Percentiles rank a stretch among this genome's conserved stretches.
Evolutionary conservation across 805 yeast species (phyloP).

Genomic region (Metschnikowia picachoensis): DNA sequence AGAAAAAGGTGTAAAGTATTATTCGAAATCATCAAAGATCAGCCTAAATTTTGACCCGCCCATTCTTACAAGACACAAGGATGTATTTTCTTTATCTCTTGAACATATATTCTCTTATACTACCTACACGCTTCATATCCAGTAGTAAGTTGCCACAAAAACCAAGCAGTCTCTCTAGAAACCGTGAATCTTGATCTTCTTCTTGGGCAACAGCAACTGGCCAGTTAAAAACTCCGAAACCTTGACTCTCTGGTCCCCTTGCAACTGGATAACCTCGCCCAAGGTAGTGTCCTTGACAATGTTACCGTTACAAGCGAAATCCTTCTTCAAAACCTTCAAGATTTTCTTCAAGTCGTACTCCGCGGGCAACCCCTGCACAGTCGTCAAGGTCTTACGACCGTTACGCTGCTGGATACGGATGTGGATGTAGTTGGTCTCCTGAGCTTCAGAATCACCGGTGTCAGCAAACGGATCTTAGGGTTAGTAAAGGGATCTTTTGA

Average conservation of each 20-base stretch:
- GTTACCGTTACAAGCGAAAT: slow-evolving; percentile 98
- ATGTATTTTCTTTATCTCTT: no score
- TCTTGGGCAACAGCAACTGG: slow-evolving; percentile 87
- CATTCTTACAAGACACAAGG: no score
- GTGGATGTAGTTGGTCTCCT: slow-evolving; percentile 93
- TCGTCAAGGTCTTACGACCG: slow-evolving; percentile 97
- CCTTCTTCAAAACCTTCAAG: slow-evolving; percentile 90
- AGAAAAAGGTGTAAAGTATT: no score
- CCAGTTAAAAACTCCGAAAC: slow-evolving; percentile 88
- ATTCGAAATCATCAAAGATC: no score
- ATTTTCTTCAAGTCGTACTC: slow-evolving; percentile 95
- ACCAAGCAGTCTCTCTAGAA: slow-evolving; percentile 46
- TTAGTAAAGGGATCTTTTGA: not conserved
- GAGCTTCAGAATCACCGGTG: slow-evolving; percentile 98
- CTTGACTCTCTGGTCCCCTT: slow-evolving; percentile 98
- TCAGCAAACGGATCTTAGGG: slow-evolving; percentile 93
- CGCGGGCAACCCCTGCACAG: slow-evolving; percentile 94
- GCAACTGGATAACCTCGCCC: slow-evolving; percentile 96
- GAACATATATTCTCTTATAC: no score
- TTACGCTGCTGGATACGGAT: slow-evolving; percentile 99
- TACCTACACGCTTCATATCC: no score
- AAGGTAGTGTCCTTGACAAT: slow-evolving; percentile 93
- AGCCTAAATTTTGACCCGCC: no score
- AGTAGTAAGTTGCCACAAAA: no score
- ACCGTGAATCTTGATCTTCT: slow-evolving; percentile 97